Percentiles rank a stretch among this genome's conserved stretches.
Evolutionary conservation across 768 basidiomycete genomes (phyloP).

Genomic region (Kondoa subrosea): DNA sequence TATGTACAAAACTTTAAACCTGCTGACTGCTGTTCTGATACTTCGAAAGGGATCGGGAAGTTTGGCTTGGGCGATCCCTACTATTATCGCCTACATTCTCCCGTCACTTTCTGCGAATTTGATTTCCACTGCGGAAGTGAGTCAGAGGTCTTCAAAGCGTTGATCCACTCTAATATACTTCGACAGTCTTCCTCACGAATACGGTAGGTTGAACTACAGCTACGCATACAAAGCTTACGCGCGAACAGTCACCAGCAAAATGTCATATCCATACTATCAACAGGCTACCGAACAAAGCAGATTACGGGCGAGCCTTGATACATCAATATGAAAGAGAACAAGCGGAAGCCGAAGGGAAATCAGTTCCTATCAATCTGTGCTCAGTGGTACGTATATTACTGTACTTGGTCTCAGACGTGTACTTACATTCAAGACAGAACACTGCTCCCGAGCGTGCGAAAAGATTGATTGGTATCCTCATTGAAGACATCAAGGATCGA

Average conservation of each 20-base stretch:
- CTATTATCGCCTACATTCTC: constrained; percentile 30
- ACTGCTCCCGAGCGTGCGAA: constrained; percentile 30
- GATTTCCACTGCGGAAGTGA: constrained; percentile 32
- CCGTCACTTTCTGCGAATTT: constrained; percentile 29
- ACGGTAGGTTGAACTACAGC: too few species aligned
- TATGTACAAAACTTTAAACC: background rate
- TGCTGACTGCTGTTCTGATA: constrained; percentile 22
- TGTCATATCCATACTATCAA: constrained; percentile 30
- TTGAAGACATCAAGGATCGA: constrained; percentile 27
- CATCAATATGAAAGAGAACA: constrained; percentile 15
- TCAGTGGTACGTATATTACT: background rate
- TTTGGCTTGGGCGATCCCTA: constrained; percentile 28
- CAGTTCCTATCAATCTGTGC: background rate
- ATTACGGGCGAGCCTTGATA: constrained; percentile 28
- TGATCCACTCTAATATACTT: too few species aligned
- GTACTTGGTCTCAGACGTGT: background rate
- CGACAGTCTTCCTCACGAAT: too few species aligned
- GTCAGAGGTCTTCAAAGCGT: too few species aligned
- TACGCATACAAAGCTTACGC: too few species aligned
- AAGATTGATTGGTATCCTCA: constrained; percentile 28
- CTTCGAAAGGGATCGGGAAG: constrained; percentile 28
- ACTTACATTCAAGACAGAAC: constrained; percentile 15
- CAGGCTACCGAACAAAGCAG: constrained; percentile 27
- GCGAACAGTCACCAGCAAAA: constrained; percentile 29
- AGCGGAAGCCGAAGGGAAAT: background rate